Evolutionary conservation across 345 rosid genomes (phyloP), one percentile per base, ranked within the genome.

Genomic region (Mercurialis annua): DNA sequence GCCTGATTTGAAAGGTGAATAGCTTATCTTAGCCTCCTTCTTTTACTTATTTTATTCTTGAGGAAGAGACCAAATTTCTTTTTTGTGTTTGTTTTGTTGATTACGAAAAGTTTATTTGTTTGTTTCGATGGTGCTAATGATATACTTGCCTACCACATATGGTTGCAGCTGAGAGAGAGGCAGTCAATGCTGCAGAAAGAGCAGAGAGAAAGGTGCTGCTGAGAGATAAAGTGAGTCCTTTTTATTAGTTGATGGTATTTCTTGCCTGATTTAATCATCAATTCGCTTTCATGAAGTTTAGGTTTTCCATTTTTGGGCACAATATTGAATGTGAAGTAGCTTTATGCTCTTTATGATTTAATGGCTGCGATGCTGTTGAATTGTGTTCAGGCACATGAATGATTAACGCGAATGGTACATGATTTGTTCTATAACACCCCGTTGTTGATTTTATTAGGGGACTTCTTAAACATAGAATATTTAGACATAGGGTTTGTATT

Each of bases 91-190:
- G 4, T 14, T 11, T 52, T 31, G 54, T 65, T 1, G 23, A 33
- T 7, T 59, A 15, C 38, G 20, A 26, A 36, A 61, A n/a, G 27
- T 38, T 21, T 40, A 3, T 24, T 27, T 40, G 5, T 24, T 27
- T 51, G 47, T 46, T 53, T 36, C 54, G 46, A 21, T 67, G 72
- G 15, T 38, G 68, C 43, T 54, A n/a, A 33, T 53, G 29, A 27
- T 50, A 11, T 36, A 42, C 29, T 20, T 47, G 1, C 23, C 24
- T 76, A 27, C 50, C 48, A 29, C 24, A n/a, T 30, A 26, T 31
- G 24, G 47, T 16, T 81, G 81, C 85, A 94, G 99, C 97, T 61
- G 99, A 91, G 83, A 81, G 91, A 79, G 97, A 94, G 75, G 88
- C 92, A 6, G 95, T 85, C 62, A 84, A 71, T 83, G 90, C 99